Conservation (phyloP, 768 basidiomycete genomes). For the Leccinum fibrillosum region DNA sequence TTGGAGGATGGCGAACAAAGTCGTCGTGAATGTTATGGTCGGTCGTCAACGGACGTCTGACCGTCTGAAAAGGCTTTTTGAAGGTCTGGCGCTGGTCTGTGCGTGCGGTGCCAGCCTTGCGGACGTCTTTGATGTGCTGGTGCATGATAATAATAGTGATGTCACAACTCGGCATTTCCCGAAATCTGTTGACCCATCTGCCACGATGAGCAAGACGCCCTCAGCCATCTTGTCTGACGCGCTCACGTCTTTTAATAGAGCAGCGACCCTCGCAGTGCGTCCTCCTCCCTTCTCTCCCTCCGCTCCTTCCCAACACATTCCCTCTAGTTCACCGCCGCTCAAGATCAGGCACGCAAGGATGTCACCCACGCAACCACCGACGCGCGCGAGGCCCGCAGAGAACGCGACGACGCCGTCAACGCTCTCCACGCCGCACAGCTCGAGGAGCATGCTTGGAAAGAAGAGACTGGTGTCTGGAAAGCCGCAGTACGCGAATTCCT, state of each 20-base stretch:
- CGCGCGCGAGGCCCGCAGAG: slow-evolving; percentile 42
- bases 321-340: slow-evolving; percentile 49
- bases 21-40: slow-evolving; percentile 36
- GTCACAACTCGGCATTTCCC: slow-evolving; percentile 19
- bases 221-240: slow-evolving; percentile 40
- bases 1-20: slow-evolving; percentile 29
- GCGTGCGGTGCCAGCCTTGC: slow-evolving; percentile 6
- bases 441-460: slow-evolving; percentile 49
- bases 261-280: slow-evolving; percentile 40
- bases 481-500: slow-evolving; percentile 43
- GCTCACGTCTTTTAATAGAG: slow-evolving; percentile 38
- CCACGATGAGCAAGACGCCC: slow-evolving; percentile 32
- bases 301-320: background rate
- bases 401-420: slow-evolving; percentile 49
- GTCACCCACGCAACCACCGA: slow-evolving; percentile 48
- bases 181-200: slow-evolving; percentile 15
- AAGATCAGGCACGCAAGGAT: slow-evolving; percentile 54
- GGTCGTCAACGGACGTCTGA: slow-evolving; percentile 22
- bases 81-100: slow-evolving; percentile 18
- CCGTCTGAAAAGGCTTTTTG: slow-evolving; percentile 30
- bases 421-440: slow-evolving; percentile 42
- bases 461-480: slow-evolving; percentile 38
- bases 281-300: background rate
- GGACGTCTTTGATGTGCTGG: slow-evolving; percentile 2
- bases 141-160: background rate